Evolutionary conservation across 768 basidiomycete species (phyloP).

Genomic region (Tylopilus balloui): DNA sequence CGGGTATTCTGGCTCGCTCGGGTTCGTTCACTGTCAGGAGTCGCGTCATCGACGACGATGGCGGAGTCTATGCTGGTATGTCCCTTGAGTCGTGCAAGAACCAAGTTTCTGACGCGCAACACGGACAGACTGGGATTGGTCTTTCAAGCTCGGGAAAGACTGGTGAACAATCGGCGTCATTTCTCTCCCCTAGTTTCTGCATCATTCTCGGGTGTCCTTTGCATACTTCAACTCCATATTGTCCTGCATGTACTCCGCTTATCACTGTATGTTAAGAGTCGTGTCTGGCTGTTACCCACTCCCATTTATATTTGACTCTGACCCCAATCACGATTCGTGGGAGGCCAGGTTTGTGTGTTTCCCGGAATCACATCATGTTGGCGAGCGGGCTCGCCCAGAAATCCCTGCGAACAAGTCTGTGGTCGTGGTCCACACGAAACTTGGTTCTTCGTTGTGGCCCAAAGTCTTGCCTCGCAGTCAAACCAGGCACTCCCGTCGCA

Average conservation of each 20-base stretch:
- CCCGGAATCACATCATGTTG: constrained; percentile 9
- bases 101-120: constrained; percentile 7
- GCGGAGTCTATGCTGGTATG: constrained; percentile 72
- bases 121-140: constrained; percentile 50
- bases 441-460: not conserved
- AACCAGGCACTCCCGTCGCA: not conserved
- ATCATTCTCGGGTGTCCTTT: constrained; percentile 27
- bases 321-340: not conserved
- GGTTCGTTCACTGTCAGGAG: constrained; percentile 77
- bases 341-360: not conserved
- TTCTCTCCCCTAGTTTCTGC: constrained; percentile 10
- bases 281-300: constrained; percentile 11
- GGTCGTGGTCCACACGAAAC: not conserved
- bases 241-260: constrained; percentile 26
- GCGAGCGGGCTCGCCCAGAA: not conserved
- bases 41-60: constrained; percentile 86
- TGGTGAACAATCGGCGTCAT: constrained; percentile 50
- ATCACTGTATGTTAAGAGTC: constrained; percentile 14
- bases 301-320: not conserved
- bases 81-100: constrained; percentile 1
- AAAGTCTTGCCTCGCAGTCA: not conserved
- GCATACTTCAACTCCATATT: constrained; percentile 25
- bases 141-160: constrained; percentile 88
- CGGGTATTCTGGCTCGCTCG: constrained; percentile 79
- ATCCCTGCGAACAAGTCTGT: not conserved